Base-by-base conservation (phyloP, 495 filamentous ascomycete genomes). In the Neurospora sp. region DNA sequence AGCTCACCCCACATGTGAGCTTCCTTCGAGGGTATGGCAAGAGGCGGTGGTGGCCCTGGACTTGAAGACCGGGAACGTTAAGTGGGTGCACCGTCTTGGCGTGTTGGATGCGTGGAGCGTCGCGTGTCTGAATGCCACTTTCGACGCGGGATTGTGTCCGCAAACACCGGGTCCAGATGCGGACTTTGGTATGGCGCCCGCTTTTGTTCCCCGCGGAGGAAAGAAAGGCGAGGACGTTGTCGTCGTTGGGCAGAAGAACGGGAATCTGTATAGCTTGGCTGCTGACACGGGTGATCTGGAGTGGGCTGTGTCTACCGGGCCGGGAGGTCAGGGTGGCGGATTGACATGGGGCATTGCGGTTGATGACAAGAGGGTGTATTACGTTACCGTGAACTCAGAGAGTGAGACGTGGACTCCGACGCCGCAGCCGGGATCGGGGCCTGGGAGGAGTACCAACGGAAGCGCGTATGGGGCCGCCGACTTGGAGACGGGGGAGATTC, bases 181-280 rank as follows among this genome's bases (percentile, higher is more conserved):
- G 23, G 81, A 85, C 70, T 85, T 85, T 60, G 84, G 80, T 2
- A 85, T 85, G 79, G 84, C 84, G 39, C 84, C 84, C 3, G 40
- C 79, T 5, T 82, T 81, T 69, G 77, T 85, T 1, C 40, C 39
- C 42, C 2, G 37, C 42, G 40, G 40, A 18, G 74, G 75, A 2
- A 75, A 72, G 20, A 73, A 71, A 31, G 71, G 73, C n/a, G 60
- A 71, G 27, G 82, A 84, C 73, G 73, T 78, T 23, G 16, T 85
- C 8, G 77, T 83, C 6, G 72, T 81, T 0, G 83, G 84, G 11
- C 80, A 82, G 79, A 85, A 85, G 77, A 82, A 80, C 74, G 84
- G 82, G 2, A 77, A 75, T 39, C 74, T 85, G 23, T 82, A 81
- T 41, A 74, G 79, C 1, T 69, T 85, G 44, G 75, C 76, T 0